phyloP scores from a whole-genome alignment of 2,329 filamentous ascomycete species.

The Blastomyces silverae region DNA sequence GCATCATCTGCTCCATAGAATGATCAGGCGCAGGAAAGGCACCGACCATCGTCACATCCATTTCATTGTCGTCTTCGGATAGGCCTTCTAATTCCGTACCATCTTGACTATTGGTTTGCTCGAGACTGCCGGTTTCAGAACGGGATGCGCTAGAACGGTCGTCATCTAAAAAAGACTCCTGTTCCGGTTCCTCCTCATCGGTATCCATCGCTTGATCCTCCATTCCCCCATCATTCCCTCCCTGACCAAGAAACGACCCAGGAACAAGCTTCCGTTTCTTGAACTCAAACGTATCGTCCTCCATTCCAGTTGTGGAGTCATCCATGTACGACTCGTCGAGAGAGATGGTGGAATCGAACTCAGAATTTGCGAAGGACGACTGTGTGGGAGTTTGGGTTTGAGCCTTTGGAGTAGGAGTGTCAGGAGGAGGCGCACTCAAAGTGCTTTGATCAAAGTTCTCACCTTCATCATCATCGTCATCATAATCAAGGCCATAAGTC shows the following conservation, averaged over 20 bases:
- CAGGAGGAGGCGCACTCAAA: constrained; percentile 44
- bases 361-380: constrained; percentile 29
- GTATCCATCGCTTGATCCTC: constrained; percentile 43
- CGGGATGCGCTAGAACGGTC: constrained; percentile 78
- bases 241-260: constrained; percentile 68
- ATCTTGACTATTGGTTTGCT: constrained; percentile 17
- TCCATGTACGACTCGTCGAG: constrained; percentile 38
- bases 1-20: constrained; percentile 65
- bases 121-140: constrained; percentile 42
- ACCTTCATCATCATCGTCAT: constrained; percentile 56
- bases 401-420: constrained; percentile 43
- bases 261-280: constrained; percentile 55
- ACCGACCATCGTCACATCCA: constrained; percentile 64
- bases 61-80: constrained; percentile 62
- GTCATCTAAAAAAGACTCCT: constrained; percentile 86
- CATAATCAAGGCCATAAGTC: constrained; percentile 82
- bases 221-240: constrained; percentile 44
- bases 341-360: constrained; percentile 36
- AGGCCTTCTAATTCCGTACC: constrained; percentile 52
- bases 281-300: constrained; percentile 55
- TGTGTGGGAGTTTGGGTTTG: constrained; percentile 27
- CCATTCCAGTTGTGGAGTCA: constrained; percentile 35
- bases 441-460: constrained; percentile 47
- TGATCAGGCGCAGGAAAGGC: constrained; percentile 66
- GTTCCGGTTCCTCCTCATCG: constrained; percentile 39